Conservation (phyloP, 1,139 yeast genomes). For the Eremothecium coryli region DNA sequence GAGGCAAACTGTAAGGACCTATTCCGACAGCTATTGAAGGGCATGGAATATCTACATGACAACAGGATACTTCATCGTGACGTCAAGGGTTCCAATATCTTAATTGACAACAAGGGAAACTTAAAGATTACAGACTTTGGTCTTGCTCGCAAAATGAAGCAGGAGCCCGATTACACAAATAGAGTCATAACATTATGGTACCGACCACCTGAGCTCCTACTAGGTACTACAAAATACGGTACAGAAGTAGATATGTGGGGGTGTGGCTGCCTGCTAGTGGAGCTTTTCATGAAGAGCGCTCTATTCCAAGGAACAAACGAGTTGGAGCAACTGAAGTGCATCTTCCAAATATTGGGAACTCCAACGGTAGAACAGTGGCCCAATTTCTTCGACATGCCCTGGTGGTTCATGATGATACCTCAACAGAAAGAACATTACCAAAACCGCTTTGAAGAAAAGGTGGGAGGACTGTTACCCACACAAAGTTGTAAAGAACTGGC, state of each 20-base stretch:
- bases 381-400: conserved; percentile 62
- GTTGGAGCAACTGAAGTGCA: conserved; percentile 66
- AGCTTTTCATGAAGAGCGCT: conserved; percentile 66
- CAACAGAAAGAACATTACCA: conserved; percentile 31
- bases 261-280: conserved; percentile 82
- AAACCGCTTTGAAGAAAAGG: conserved; percentile 42
- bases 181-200: conserved; percentile 95
- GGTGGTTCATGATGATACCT: conserved; percentile 84
- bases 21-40: conserved; percentile 68
- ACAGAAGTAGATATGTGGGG: conserved; percentile 97
- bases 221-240: conserved; percentile 87
- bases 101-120: conserved; percentile 61
- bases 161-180: conserved; percentile 60
- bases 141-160: conserved; percentile 69
- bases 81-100: conserved; percentile 85
- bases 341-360: conserved; percentile 80
- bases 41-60: conserved; percentile 71
- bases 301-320: conserved; percentile 86
- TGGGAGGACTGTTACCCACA: conserved; percentile 37
- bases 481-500: conserved; percentile 61
- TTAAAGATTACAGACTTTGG: conserved; percentile 92
- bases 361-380: conserved; percentile 78
- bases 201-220: conserved; percentile 85
- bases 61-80: conserved; percentile 83
- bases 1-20: conserved; percentile 68